These are phyloP conservation scores for Silene coronaria DNA, from an alignment of 179 eudicot genomes.

Conservation along the genomic window DNA sequence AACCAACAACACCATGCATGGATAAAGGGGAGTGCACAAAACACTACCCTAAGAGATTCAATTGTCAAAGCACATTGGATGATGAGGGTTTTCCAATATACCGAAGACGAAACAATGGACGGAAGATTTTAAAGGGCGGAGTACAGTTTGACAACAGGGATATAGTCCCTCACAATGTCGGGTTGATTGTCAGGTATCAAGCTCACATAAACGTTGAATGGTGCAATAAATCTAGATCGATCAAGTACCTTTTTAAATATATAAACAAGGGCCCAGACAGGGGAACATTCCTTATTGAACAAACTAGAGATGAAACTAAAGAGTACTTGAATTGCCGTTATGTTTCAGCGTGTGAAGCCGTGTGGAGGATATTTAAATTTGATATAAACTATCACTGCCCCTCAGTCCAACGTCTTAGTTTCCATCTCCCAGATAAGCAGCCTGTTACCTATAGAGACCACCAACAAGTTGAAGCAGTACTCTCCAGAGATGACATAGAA, in stretches of 20 bases:
- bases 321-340: constrained; percentile 1
- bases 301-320: neutral
- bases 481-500: neutral
- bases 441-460: neutral
- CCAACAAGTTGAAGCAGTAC: neutral
- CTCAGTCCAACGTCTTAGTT: no score
- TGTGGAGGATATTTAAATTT: constrained; percentile 25
- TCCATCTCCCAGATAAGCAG: no score
- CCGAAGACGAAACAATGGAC: no score
- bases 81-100: constrained; percentile 6
- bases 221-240: constrained; percentile 28
- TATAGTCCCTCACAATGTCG: constrained; percentile 13
- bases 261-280: constrained; percentile 19
- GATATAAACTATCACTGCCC: constrained; percentile 7
- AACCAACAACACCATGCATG: constrained; percentile 14
- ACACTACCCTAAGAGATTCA: neutral
- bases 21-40: neutral
- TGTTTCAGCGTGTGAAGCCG: constrained; percentile 18
- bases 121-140: no score
- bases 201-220: constrained; percentile 30
- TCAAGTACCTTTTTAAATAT: constrained; percentile 32
- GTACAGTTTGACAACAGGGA: no score
- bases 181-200: constrained; percentile 5
- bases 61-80: constrained; percentile 13
- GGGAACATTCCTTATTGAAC: no score